These are phyloP conservation scores for Chenopodium album DNA, from an alignment of 148 eudicot genomes.

Conservation along the genomic window DNA sequence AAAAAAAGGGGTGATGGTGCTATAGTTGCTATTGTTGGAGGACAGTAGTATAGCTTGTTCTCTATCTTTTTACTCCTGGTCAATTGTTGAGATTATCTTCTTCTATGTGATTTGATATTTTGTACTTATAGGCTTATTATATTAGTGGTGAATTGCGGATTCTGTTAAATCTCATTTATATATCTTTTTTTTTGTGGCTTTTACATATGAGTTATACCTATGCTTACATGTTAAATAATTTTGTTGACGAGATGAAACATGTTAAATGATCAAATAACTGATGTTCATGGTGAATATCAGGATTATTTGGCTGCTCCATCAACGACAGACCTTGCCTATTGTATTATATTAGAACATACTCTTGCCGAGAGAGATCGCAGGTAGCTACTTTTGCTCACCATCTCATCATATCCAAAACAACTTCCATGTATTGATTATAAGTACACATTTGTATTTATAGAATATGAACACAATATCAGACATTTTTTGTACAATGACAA, in stretches of 20 bases:
- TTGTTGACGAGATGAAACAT: too few species aligned
- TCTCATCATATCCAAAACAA: too few species aligned
- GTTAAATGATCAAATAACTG: slow-evolving; percentile 3
- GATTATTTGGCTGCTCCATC: slow-evolving; percentile 78
- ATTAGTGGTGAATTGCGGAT: neutral
- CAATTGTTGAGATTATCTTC: neutral
- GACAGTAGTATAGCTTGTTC: neutral
- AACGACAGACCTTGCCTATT: slow-evolving; percentile 86
- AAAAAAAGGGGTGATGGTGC: neutral
- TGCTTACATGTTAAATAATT: neutral
- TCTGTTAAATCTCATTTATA: neutral
- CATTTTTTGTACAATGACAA: too few species aligned
- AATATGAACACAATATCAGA: too few species aligned
- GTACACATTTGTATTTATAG: too few species aligned
- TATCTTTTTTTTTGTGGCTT: slow-evolving; percentile 7
- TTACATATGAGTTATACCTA: neutral
- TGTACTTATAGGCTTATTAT: neutral
- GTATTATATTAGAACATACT: slow-evolving; percentile 83
- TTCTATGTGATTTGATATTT: neutral
- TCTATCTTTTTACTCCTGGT: neutral
- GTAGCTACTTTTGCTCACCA: slow-evolving; percentile 35
- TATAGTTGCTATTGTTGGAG: neutral
- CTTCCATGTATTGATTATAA: too few species aligned
- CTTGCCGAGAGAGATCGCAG: slow-evolving; percentile 99
- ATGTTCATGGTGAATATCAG: slow-evolving; percentile 47